Base-by-base conservation (phyloP, 805 yeast species). In the Ogataea wickerhamii region DNA sequence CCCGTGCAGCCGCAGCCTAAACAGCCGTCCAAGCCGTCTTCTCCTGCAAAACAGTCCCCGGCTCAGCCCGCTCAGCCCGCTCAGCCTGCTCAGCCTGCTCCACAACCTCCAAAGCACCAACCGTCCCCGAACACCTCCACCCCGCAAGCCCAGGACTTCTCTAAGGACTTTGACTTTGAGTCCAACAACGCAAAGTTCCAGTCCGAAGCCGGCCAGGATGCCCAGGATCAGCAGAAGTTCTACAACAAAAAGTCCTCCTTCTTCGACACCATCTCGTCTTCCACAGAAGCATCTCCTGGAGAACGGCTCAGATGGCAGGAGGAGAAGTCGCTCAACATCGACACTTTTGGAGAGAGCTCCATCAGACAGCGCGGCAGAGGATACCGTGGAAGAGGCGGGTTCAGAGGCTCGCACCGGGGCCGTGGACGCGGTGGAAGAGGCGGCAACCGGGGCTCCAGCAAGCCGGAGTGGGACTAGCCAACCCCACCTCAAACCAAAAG, bases 211-310 rank as follows among this genome's bases (percentile, higher is more conserved):
- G 68, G 60, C 17, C 53, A 55, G 23, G 49, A 61, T 27, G 47
- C 49, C 7, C 32, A 29, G 32, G 58, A 44, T 13, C 62, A 56
- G 18, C 64, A 60, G 19, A 54, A 61, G 16, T 75, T 71, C 20
- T 93, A 93, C 67, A 76, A 88, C 66, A 87, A 81, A 60, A 74
- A 75, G 53, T 76, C 87, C 11, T 88, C 97, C 2, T 91, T 93
- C 61, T 91, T 91, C 55, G 98, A 93, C 63, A 77, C 75, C 44
- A 76, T 91, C 40, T 83, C 95, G 8, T 76, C 87, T 8, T 80
- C 87, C 4, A 70, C 80, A 26, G 74, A 72, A 37, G 71, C 71
- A 34, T 55, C 63, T 18, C 55, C 60, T 6, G 60, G 58, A 20
- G 62, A 58, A 18, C 52, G 63, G 45, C 67, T 78, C 76, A 73